A percentile compares a stretch with the other conserved stretches of the same genome.
Conservation (phyloP, 208 protist genomes). For the Leishmania amazonensis region DNA sequence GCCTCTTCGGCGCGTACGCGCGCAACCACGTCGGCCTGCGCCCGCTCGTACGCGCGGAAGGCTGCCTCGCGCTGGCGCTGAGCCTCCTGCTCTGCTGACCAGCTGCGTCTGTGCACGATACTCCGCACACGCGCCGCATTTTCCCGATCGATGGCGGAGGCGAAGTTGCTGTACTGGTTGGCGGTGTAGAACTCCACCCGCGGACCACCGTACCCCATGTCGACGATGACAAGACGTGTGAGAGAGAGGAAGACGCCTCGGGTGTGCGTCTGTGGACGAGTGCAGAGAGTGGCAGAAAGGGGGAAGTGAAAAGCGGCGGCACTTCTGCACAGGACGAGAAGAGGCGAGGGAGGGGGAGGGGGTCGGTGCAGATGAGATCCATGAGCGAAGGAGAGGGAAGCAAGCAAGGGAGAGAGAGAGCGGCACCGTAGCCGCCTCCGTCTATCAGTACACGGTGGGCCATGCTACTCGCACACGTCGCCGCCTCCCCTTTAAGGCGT, state of each 20-base stretch:
- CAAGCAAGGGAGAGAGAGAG: neutral
- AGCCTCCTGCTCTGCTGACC: slow-evolving; percentile 25
- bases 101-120: slow-evolving; percentile 36
- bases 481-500: neutral
- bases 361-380: neutral
- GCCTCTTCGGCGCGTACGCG: slow-evolving; percentile 22
- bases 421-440: neutral
- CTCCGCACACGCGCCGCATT: slow-evolving; percentile 55
- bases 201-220: slow-evolving; percentile 60
- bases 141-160: slow-evolving; percentile 61
- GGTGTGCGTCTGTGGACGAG: slow-evolving; percentile 1
- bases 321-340: neutral
- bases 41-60: slow-evolving; percentile 34
- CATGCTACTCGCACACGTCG: neutral
- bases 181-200: slow-evolving; percentile 69
- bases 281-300: neutral
- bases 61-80: slow-evolving; percentile 31
- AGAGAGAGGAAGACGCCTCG: neutral
- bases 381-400: neutral
- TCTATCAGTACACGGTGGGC: neutral
- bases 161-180: slow-evolving; percentile 63
- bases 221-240: slow-evolving; percentile 4
- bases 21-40: slow-evolving; percentile 25
- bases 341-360: neutral
- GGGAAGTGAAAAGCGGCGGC: neutral